Percentiles rank a stretch among this genome's conserved stretches.
Evolutionary conservation across 371 early-diverging fungal genomes (phyloP).

Genomic region (Lichtheimia hyalospora): DNA sequence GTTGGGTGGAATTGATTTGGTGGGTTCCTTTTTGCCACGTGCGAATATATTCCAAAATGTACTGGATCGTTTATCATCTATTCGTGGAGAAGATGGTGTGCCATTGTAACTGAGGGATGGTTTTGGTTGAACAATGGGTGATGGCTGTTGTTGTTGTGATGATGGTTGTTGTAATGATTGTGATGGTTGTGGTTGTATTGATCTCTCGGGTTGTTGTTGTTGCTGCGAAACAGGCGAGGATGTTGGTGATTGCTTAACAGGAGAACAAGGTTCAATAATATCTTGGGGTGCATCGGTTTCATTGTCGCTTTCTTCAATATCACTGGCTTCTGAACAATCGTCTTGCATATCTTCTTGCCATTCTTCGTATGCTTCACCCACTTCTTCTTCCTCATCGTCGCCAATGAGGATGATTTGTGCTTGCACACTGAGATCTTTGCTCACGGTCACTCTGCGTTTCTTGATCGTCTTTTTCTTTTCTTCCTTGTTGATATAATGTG

Average conservation of each 20-base stretch:
- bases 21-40: conserved; percentile 27
- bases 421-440: conserved; percentile 20
- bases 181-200: conserved; percentile 1
- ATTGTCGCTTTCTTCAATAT: conserved; percentile 7
- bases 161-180: background rate
- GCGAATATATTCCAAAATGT: conserved; percentile 35
- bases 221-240: background rate
- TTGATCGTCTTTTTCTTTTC: conserved; percentile 9
- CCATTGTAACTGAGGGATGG: background rate
- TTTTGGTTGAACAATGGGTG: background rate
- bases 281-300: background rate
- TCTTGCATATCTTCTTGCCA: conserved; percentile 40
- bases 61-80: conserved; percentile 9
- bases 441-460: conserved; percentile 17
- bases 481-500: conserved; percentile 19
- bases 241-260: background rate
- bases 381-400: conserved; percentile 25
- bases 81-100: background rate
- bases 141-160: background rate
- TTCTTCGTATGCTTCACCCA: conserved; percentile 30
- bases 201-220: conserved; percentile 1
- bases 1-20: background rate
- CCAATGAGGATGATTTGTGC: conserved; percentile 28
- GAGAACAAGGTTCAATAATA: background rate
- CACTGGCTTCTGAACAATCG: conserved; percentile 8